phyloP scores from a whole-genome alignment of 768 basidiomycete genomes.

The Hygrophorus pudorinus region DNA sequence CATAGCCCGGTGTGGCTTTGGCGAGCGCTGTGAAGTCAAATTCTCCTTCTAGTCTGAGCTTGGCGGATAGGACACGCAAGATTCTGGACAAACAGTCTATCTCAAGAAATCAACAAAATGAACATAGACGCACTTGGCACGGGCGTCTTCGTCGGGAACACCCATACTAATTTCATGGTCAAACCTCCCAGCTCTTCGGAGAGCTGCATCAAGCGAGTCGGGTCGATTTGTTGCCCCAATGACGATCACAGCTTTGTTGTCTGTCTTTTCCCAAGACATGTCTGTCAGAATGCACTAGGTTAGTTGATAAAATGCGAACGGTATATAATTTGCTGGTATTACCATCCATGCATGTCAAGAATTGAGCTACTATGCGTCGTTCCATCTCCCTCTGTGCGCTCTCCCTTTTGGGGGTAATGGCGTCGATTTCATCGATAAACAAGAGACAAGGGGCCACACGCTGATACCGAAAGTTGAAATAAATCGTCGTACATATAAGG shows the following conservation, averaged over 20 bases:
- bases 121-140: slow-evolving; percentile 67
- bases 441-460: slow-evolving; percentile 85
- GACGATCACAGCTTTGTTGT: slow-evolving; percentile 86
- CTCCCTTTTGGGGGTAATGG: slow-evolving; percentile 95
- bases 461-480: slow-evolving; percentile 25
- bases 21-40: slow-evolving; percentile 82
- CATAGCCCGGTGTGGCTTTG: slow-evolving; percentile 93
- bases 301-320: background rate
- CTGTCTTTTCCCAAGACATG: slow-evolving; percentile 90
- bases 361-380: slow-evolving; percentile 91
- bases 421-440: slow-evolving; percentile 97
- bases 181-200: slow-evolving; percentile 89
- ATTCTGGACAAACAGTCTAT: slow-evolving; percentile 49
- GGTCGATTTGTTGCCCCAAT: slow-evolving; percentile 96
- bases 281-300: slow-evolving; percentile 38
- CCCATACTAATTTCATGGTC: slow-evolving; percentile 98
- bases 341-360: slow-evolving; percentile 99
- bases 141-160: slow-evolving; percentile 85
- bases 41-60: slow-evolving; percentile 76
- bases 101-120: background rate
- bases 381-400: slow-evolving; percentile 99
- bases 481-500: background rate
- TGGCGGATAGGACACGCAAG: slow-evolving; percentile 73
- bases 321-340: slow-evolving; percentile 15
- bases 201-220: slow-evolving; percentile 88